Conservation (phyloP, 2,329 filamentous ascomycete genomes). For the Graphiopsis chlorocephala region DNA sequence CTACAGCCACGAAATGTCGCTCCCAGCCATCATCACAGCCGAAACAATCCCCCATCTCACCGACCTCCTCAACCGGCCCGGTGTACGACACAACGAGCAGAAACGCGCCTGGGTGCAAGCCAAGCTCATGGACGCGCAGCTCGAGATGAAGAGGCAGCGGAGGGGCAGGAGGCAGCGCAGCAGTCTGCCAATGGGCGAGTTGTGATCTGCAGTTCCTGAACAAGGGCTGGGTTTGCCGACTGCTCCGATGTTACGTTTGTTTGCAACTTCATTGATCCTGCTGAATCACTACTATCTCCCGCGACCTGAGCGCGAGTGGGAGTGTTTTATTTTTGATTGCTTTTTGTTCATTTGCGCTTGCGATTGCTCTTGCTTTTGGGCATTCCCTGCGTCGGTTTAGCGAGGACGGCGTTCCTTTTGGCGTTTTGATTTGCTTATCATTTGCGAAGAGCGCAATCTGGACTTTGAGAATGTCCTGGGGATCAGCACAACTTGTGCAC, state of each 20-base stretch:
- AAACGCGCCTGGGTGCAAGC: constrained; percentile 52
- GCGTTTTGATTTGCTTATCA: neutral
- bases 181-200: neutral
- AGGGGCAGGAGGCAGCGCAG: constrained; percentile 16
- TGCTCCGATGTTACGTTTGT: neutral
- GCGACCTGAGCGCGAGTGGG: neutral
- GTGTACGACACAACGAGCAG: constrained; percentile 46
- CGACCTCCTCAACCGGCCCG: constrained; percentile 53
- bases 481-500: neutral
- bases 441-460: neutral
- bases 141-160: constrained; percentile 45
- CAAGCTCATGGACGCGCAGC: constrained; percentile 53
- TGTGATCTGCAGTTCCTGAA: neutral
- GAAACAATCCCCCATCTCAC: constrained; percentile 55
- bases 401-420: constrained; percentile 5
- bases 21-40: constrained; percentile 46
- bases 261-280: neutral
- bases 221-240: neutral
- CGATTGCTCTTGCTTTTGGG: neutral
- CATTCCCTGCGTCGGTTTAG: neutral
- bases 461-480: constrained; percentile 1
- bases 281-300: neutral
- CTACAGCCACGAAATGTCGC: constrained; percentile 36
- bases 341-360: neutral
- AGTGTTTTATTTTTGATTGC: neutral